phyloP scores from a whole-genome alignment of 768 basidiomycete genomes.

The Lactarius sanguifluus region DNA sequence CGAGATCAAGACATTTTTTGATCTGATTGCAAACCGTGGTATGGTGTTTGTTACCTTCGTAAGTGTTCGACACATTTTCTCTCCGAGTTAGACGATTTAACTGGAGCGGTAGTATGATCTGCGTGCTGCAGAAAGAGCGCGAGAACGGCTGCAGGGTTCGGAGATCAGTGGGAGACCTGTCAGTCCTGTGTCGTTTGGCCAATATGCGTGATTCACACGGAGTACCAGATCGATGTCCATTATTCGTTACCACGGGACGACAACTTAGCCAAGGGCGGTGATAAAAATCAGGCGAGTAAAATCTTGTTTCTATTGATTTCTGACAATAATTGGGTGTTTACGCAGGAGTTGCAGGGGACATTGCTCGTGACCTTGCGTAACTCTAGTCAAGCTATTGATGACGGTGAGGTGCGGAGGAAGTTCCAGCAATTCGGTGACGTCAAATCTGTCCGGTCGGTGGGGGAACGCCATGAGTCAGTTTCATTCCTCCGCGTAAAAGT shows the following conservation, averaged over 20 bases:
- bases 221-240: slow-evolving; percentile 90
- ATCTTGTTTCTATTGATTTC: not conserved
- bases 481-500: not conserved
- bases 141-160: slow-evolving; percentile 87
- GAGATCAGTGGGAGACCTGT: slow-evolving; percentile 88
- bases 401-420: slow-evolving; percentile 80
- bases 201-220: slow-evolving; percentile 21
- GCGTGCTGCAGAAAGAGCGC: slow-evolving; percentile 87
- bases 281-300: slow-evolving; percentile 75
- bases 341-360: slow-evolving; percentile 77
- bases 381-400: slow-evolving; percentile 71
- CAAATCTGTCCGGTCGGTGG: slow-evolving; percentile 68
- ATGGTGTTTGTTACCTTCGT: slow-evolving; percentile 99
- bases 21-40: slow-evolving; percentile 90
- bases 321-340: not conserved
- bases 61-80: slow-evolving; percentile 42
- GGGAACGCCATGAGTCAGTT: slow-evolving; percentile 54
- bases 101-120: slow-evolving; percentile 70
- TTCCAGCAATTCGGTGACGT: slow-evolving; percentile 92
- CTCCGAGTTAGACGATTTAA: slow-evolving; percentile 1
- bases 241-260: slow-evolving; percentile 94
- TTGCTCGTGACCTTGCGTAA: slow-evolving; percentile 76
- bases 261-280: slow-evolving; percentile 52
- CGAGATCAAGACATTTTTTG: slow-evolving; percentile 96
- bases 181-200: slow-evolving; percentile 38